phyloP scores from a whole-genome alignment of 208 protist species.

The Leishmania lainsoni region DNA sequence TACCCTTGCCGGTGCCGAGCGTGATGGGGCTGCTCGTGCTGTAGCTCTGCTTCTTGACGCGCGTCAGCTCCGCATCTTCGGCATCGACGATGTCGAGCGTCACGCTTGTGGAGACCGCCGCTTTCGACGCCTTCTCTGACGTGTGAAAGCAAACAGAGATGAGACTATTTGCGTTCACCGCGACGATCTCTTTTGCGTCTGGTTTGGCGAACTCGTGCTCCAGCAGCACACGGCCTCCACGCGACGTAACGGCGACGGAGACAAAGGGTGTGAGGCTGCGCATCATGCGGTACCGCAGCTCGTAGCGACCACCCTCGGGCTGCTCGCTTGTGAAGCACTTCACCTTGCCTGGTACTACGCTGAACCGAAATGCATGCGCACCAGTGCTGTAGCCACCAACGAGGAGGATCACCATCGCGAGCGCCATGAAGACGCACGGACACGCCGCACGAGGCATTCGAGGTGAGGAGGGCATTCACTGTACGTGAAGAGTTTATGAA shows the following conservation, averaged over 20 bases:
- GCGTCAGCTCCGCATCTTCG: constrained; percentile 70
- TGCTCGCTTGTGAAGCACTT: constrained; percentile 77
- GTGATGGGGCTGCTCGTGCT: constrained; percentile 64
- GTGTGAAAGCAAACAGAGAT: constrained; percentile 80
- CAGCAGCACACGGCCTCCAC: constrained; percentile 47
- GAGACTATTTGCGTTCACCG: constrained; percentile 30
- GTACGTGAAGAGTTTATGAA: background rate
- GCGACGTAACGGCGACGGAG: constrained; percentile 57
- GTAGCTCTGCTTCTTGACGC: constrained; percentile 68
- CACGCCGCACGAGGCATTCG: constrained; percentile 1
- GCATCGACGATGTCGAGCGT: constrained; percentile 68
- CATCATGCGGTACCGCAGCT: constrained; percentile 76
- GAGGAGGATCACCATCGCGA: constrained; percentile 22
- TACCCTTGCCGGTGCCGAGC: constrained; percentile 56
- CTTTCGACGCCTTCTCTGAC: constrained; percentile 33
- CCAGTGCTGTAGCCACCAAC: background rate
- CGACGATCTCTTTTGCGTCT: constrained; percentile 57
- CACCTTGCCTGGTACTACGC: constrained; percentile 42
- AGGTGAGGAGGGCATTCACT: background rate
- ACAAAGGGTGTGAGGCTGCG: constrained; percentile 67
- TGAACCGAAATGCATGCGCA: constrained; percentile 63
- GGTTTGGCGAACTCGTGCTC: constrained; percentile 58
- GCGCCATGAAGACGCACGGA: constrained; percentile 5
- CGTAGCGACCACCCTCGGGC: constrained; percentile 55
- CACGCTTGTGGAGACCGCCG: constrained; percentile 59